A percentile compares a stretch with the other conserved stretches of the same genome.
Evolutionary conservation across 2,329 filamentous ascomycete species (phyloP).

Genomic region (Ophiostoma australiae): DNA sequence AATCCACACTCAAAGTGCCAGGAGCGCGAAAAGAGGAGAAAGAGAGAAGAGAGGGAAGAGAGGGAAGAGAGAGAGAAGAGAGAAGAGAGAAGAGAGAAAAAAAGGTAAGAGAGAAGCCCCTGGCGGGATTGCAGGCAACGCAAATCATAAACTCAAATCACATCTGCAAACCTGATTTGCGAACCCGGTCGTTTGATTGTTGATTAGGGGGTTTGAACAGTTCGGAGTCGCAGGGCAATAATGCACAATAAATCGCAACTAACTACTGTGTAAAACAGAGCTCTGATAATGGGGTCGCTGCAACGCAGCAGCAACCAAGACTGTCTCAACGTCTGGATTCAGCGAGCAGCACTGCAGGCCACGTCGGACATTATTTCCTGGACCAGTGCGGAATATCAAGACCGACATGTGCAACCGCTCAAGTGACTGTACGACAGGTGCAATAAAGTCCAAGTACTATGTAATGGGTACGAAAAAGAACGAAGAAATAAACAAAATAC

Average conservation of each 20-base stretch:
- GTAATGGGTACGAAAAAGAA: no score
- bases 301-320: neutral
- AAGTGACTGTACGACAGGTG: neutral
- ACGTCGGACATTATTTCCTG: slow-evolving; percentile 1
- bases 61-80: neutral
- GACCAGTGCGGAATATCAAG: neutral
- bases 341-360: neutral
- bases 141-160: slow-evolving; percentile 11
- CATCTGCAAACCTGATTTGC: neutral
- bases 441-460: no score
- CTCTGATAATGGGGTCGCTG: no score
- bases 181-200: neutral
- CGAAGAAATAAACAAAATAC: neutral
- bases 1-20: neutral
- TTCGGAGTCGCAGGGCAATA: neutral
- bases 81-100: no score
- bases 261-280: no score
- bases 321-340: neutral
- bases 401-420: neutral
- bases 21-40: no score
- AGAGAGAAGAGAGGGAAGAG: no score
- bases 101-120: neutral
- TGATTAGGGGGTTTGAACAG: neutral
- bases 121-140: neutral
- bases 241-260: no score